A percentile compares a stretch with the other conserved stretches of the same genome.
Conservation (phyloP, 2,329 filamentous ascomycete species). For the Zymoseptoria pseudotritici region DNA sequence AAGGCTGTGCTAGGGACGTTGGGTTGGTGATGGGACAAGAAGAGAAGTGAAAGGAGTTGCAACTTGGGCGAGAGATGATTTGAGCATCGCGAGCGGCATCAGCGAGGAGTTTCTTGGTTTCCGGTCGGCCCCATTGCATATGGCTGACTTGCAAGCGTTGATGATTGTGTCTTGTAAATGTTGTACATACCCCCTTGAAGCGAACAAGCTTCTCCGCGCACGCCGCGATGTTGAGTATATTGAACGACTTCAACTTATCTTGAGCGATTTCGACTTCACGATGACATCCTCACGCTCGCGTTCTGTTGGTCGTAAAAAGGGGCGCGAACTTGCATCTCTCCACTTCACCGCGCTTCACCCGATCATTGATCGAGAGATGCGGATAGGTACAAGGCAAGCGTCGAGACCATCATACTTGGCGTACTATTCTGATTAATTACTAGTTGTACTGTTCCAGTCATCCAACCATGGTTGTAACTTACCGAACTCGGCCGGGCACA, state of each 20-base stretch:
- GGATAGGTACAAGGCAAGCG: too few species aligned
- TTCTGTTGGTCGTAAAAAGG: too few species aligned
- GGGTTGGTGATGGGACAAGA: slow-evolving; percentile 23
- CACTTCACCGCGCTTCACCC: too few species aligned
- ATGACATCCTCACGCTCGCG: background rate
- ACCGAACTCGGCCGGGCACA: too few species aligned
- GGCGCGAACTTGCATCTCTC: too few species aligned
- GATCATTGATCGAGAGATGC: too few species aligned
- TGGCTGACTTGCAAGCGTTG: background rate
- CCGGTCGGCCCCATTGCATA: background rate
- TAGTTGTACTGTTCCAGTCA: too few species aligned
- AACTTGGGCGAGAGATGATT: background rate
- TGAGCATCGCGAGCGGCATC: background rate
- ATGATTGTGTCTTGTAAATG: background rate
- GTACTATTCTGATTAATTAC: too few species aligned
- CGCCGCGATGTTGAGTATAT: background rate
- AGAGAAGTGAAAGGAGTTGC: too few species aligned
- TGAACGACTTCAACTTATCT: background rate
- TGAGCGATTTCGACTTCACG: background rate
- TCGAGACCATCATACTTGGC: too few species aligned
- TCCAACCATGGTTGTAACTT: too few species aligned
- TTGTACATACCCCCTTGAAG: background rate
- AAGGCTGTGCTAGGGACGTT: slow-evolving; percentile 29
- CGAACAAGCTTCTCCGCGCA: background rate
- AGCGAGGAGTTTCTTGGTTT: background rate